Conservation (phyloP, 306 rosid genomes). For the Erythrophleum fordii region DNA sequence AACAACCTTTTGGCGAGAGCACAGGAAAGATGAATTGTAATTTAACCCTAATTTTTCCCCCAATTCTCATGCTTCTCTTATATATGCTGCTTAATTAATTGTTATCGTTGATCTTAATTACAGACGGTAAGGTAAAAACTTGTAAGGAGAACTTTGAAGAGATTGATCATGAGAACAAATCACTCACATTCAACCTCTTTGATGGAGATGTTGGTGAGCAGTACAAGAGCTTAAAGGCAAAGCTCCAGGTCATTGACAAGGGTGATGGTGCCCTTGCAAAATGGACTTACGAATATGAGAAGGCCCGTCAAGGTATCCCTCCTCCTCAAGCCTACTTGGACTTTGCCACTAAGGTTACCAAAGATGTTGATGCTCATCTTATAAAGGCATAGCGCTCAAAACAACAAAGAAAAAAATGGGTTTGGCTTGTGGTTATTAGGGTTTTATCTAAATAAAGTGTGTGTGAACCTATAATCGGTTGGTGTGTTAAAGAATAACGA, state of each 20-base stretch:
- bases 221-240: not conserved
- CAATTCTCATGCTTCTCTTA: too few species aligned
- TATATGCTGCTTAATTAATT: not conserved
- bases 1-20: too few species aligned
- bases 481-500: not conserved
- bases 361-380: constrained; percentile 41
- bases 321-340: constrained; percentile 30
- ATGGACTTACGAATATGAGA: constrained; percentile 37
- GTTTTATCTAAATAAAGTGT: not conserved
- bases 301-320: constrained; percentile 8
- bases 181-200: not conserved
- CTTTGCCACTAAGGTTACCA: not conserved
- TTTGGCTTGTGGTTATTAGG: not conserved
- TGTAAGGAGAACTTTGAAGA: constrained; percentile 18
- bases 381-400: not conserved
- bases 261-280: not conserved
- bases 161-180: constrained; percentile 17
- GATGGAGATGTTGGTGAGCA: constrained; percentile 13
- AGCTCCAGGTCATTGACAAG: not conserved
- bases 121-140: not conserved
- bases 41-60: too few species aligned
- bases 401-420: not conserved
- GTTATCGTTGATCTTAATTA: not conserved
- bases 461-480: not conserved
- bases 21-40: too few species aligned